Conservation (phyloP, 352 stramenopile genomes). For the Phytophthora colocasiae region DNA sequence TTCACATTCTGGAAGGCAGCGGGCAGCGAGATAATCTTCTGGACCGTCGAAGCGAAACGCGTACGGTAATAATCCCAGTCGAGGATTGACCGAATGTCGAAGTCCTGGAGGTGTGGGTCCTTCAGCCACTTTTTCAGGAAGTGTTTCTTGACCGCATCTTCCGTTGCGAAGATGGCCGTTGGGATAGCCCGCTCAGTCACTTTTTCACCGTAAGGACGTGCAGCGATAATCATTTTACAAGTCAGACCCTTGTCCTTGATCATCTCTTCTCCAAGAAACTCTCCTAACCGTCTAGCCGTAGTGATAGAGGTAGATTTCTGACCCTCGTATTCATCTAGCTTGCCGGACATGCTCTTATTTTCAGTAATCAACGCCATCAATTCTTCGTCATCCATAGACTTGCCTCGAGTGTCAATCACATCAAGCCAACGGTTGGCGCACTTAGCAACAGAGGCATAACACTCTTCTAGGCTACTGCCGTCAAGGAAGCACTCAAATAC, state of each 20-base stretch:
- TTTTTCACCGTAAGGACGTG: conserved; percentile 92
- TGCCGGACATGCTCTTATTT: conserved; percentile 98
- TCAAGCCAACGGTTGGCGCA: conserved; percentile 99
- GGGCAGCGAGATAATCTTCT: conserved; percentile 99
- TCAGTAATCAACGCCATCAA: conserved; percentile 98
- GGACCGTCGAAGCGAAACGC: conserved; percentile 91
- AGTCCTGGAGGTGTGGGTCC: conserved; percentile 91
- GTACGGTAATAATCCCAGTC: conserved; percentile 99
- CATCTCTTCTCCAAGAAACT: conserved; percentile 98
- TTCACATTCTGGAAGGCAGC: conserved; percentile 96
- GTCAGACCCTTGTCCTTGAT: conserved; percentile 98
- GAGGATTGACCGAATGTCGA: conserved; percentile 94
- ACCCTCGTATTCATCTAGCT: conserved; percentile 96
- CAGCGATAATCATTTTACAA: conserved; percentile 98
- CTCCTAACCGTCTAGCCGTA: conserved; percentile 95
- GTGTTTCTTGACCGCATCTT: conserved; percentile 94
- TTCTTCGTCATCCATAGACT: conserved; percentile 96
- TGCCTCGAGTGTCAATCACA: conserved; percentile 96
- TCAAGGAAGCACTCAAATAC: conserved; percentile 98
- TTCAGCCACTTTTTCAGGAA: conserved; percentile 99
- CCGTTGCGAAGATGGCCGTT: conserved; percentile 97
- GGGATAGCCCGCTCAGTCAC: conserved; percentile 98
- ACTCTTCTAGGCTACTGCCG: conserved; percentile 93
- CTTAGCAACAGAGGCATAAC: conserved; percentile 96
- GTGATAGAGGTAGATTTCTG: conserved; percentile 99